A percentile compares a stretch with the other conserved stretches of the same genome.
Evolutionary conservation across 257 asterid species (phyloP).

Genomic region (Solanum pennellii): DNA sequence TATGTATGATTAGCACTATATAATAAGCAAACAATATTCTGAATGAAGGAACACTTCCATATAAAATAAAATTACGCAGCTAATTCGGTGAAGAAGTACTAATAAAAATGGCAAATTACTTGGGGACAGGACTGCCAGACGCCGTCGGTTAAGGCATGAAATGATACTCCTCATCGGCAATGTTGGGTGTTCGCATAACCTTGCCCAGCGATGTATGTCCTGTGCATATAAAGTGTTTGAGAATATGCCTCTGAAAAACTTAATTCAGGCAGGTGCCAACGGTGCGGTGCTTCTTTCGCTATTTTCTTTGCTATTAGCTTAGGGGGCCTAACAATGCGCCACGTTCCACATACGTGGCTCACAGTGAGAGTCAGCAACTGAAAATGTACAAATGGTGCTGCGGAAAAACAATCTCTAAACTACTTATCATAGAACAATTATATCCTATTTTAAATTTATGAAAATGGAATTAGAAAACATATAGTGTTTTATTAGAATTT

Average conservation of each 20-base stretch:
- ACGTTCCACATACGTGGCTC: not conserved
- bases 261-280: not conserved
- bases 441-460: not conserved
- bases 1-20: not conserved
- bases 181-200: not conserved
- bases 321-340: not conserved
- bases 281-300: not conserved
- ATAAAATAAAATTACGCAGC: not conserved
- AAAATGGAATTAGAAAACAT: not conserved
- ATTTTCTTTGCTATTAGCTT: not conserved
- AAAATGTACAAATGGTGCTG: not conserved
- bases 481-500: too few relatives aligned
- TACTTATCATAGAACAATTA: not conserved
- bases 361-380: not conserved
- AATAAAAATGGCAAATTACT: slow-evolving; percentile 13
- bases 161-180: slow-evolving; percentile 28
- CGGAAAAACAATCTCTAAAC: not conserved
- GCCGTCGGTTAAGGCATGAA: slow-evolving; percentile 24
- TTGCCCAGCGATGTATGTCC: not conserved
- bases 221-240: not conserved
- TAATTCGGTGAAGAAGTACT: not conserved
- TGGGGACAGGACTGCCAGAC: slow-evolving; percentile 18
- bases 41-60: not conserved
- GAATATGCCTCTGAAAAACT: not conserved
- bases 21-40: not conserved